Evolutionary conservation across 1,284 basidiomycete genomes (phyloP), one percentile per base, ranked within the genome.

Genomic region (Sporisorium reilianum): DNA sequence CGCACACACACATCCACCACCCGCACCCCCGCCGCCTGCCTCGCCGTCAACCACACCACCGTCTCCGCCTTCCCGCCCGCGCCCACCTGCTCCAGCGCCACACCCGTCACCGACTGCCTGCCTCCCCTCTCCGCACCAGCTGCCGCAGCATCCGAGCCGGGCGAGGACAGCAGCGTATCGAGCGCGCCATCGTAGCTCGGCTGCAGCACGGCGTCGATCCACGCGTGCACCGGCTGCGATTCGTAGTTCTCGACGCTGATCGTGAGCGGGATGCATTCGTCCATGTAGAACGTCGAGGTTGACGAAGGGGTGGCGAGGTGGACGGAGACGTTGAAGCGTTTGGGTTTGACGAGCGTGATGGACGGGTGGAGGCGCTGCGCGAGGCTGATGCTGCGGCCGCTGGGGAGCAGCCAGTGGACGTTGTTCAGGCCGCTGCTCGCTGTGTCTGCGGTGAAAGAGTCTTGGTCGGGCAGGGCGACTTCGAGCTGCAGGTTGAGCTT

Each of bases 111-210:
- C 46, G 46, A 48, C 26, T 48, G 46, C 11, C 28, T 16, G 7
- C 18, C 18, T 49, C 55, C 12, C 26, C n/a, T 14, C n/a, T 30
- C 49, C 20, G 20, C 36, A n/a, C 18, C 22, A 6, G 26, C 46
- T 2, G 26, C 30, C 4, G 16, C 32, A 34, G 6, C 2, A 18
- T 38, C 36, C 1, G 30, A 16, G 1, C 0, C 5, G 3, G 28
- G 2, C 10, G 20, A 34, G 2, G 22, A 8, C 22, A 42, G 20
- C 0, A 66, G 60, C 6, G 53, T 54, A 14, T 74, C 71, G 8
- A 5, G 28, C 7, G 65, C 55, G 2, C 69, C 65, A 14, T 74
- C 70, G 46, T 68, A 77, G 41, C 56, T 52, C 18, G 70, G 64
- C 23, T 69, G 66, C 26, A 75, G 34, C 5, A 18, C 16, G 11